phyloP scores from a whole-genome alignment of 2,329 filamentous ascomycete species.

The Fusarium concolor region DNA sequence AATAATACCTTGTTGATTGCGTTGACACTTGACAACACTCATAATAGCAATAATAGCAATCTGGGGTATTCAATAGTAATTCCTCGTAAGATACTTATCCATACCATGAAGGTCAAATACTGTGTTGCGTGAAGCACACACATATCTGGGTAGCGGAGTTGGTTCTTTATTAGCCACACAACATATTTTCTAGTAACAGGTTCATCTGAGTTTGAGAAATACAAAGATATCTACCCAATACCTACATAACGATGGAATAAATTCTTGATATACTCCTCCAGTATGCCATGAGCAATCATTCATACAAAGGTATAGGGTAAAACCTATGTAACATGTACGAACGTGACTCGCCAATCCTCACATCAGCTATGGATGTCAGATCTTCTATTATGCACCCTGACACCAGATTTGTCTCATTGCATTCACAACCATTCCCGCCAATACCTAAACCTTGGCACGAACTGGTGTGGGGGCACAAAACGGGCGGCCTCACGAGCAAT shows the following conservation, averaged over 20 bases:
- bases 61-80: background rate
- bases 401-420: conserved; percentile 17
- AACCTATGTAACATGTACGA: too few relatives aligned
- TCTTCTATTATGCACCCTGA: conserved; percentile 22
- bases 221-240: too few relatives aligned
- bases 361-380: conserved; percentile 13
- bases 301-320: conserved; percentile 11
- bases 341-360: conserved; percentile 1
- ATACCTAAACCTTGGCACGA: conserved; percentile 21
- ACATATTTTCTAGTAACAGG: background rate
- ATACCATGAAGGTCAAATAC: background rate
- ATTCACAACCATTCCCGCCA: background rate
- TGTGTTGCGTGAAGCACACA: background rate
- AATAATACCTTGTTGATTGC: conserved; percentile 31
- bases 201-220: too few relatives aligned
- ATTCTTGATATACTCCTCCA: too few relatives aligned
- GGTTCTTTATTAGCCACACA: too few relatives aligned
- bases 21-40: conserved; percentile 6
- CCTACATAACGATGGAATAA: too few relatives aligned
- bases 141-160: background rate
- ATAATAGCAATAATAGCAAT: background rate
- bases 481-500: conserved; percentile 38
- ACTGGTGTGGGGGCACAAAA: conserved; percentile 30
- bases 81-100: background rate
- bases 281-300: too few relatives aligned